Evolutionary conservation across 352 stramenopile genomes (phyloP).

Genomic region (Phytophthora crassamura): DNA sequence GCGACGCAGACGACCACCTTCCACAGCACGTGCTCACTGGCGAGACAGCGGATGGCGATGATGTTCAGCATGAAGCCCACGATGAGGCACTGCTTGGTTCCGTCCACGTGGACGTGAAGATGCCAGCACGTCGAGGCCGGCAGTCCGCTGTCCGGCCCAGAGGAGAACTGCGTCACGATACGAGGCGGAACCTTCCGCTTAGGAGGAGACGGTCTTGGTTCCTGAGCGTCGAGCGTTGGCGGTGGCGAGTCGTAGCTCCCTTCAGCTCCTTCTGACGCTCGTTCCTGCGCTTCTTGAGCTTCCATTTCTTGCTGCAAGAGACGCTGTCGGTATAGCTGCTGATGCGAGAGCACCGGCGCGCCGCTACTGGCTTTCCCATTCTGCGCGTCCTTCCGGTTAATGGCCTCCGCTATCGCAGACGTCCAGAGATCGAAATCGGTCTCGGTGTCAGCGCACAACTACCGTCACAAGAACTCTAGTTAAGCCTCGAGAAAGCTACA

Average conservation of each 20-base stretch:
- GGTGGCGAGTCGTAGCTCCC: slow-evolving; percentile 11
- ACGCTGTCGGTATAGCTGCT: slow-evolving; percentile 81
- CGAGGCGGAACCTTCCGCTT: slow-evolving; percentile 40
- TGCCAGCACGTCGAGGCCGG: slow-evolving; percentile 48
- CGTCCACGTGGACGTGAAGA: slow-evolving; percentile 63
- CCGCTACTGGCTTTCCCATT: slow-evolving; percentile 27
- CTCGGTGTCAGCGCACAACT: slow-evolving; percentile 80
- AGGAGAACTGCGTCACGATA: slow-evolving; percentile 49
- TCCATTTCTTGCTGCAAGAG: slow-evolving; percentile 65
- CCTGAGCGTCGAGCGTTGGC: slow-evolving; percentile 14
- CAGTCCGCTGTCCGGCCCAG: slow-evolving; percentile 22
- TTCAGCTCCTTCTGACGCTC: slow-evolving; percentile 16
- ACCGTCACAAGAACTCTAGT: slow-evolving; percentile 19
- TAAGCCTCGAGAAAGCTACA: too few species aligned
- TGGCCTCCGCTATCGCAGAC: slow-evolving; percentile 70
- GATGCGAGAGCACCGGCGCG: slow-evolving; percentile 60
- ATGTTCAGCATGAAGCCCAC: slow-evolving; percentile 83
- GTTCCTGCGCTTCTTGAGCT: slow-evolving; percentile 26
- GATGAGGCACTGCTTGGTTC: slow-evolving; percentile 77
- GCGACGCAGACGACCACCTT: slow-evolving; percentile 66
- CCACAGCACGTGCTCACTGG: slow-evolving; percentile 70
- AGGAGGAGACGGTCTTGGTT: background rate
- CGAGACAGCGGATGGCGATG: slow-evolving; percentile 67
- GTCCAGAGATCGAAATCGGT: slow-evolving; percentile 85
- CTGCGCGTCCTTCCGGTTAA: slow-evolving; percentile 74